Evolutionary conservation across 208 protist species (phyloP).

Genomic region (Trichomonas tenax): DNA sequence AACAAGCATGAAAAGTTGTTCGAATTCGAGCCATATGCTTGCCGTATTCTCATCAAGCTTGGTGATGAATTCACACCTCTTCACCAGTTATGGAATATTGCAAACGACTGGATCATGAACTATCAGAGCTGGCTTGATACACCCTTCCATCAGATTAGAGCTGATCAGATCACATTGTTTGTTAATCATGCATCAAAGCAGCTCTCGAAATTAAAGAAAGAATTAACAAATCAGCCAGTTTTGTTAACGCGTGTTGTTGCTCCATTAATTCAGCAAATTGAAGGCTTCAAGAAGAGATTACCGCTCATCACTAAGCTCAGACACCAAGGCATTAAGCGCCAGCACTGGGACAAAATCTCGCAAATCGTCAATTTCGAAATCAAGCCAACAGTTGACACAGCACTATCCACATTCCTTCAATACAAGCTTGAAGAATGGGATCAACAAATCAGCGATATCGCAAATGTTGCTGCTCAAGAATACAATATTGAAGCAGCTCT

Average conservation of each 20-base stretch:
- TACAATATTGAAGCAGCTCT: background rate
- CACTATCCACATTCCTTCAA: background rate
- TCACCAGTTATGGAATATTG: background rate
- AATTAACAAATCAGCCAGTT: background rate
- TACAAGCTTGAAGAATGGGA: background rate
- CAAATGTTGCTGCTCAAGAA: background rate
- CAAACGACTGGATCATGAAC: background rate
- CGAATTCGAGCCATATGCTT: background rate
- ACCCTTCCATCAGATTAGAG: background rate
- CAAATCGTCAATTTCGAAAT: background rate
- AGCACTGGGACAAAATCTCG: background rate
- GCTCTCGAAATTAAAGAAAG: background rate
- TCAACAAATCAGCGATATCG: background rate
- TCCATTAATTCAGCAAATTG: background rate
- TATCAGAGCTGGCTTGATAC: background rate
- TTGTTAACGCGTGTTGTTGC: background rate
- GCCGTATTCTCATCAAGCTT: background rate
- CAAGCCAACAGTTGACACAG: background rate
- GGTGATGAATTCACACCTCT: background rate
- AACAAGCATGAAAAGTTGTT: background rate
- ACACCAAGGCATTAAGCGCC: background rate
- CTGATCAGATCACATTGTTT: background rate
- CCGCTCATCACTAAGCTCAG: constrained; percentile 2
- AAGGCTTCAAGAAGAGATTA: background rate
- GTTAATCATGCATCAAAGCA: background rate